Base-by-base conservation (phyloP, 2,329 filamentous ascomycete species). In the Aspergillus pseudotamarii region DNA sequence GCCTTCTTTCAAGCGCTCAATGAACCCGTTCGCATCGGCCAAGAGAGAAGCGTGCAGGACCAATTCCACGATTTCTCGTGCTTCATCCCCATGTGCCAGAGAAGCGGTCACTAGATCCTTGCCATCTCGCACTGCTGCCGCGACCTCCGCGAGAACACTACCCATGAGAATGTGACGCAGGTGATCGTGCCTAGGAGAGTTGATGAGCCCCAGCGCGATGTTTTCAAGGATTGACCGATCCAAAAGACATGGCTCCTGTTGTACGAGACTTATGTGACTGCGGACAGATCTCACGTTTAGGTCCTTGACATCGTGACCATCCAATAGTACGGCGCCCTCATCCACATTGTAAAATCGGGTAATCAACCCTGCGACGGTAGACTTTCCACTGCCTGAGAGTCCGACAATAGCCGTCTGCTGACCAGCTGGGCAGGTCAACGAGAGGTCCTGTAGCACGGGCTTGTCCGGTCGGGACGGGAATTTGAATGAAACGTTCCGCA, bases 221-320 rank as follows among this genome's bases (percentile, higher is more conserved):
- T 96, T 97, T 56, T 91, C 86, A 72, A 86, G 91, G 66, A 97
- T 94, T 0, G 91, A 92, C 0, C 90, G 92, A 59, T 88, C 88
- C 73, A 97, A 96, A 0, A 97, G 84, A 0, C 91, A 89, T 0
- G 93, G 92, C 72, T 97, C 94, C 74, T 97, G 69, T 59, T 76
- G 71, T 2, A 72, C 71, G 21, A 73, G 59, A 21, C 70, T 63
- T 16, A 73, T 41, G n/a, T 41, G 38, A 19, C 38, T 48, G 3
- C 45, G 48, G 19, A 69, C 62, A 26, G 67, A 54, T 57, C 74
- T 60, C 61, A 75, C 28, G 62, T 67, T 68, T 1, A 67, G 66
- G 8, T 71, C 46, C 46, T 78, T 79, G 6, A 80, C 50, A 55
- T 75, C 67, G 28, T 76, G 71, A 14, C 74, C 76, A 64, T 80